Evolutionary conservation across 202 grass and related monocot species (phyloP).

Genomic region (Saccharum hybrid): DNA sequence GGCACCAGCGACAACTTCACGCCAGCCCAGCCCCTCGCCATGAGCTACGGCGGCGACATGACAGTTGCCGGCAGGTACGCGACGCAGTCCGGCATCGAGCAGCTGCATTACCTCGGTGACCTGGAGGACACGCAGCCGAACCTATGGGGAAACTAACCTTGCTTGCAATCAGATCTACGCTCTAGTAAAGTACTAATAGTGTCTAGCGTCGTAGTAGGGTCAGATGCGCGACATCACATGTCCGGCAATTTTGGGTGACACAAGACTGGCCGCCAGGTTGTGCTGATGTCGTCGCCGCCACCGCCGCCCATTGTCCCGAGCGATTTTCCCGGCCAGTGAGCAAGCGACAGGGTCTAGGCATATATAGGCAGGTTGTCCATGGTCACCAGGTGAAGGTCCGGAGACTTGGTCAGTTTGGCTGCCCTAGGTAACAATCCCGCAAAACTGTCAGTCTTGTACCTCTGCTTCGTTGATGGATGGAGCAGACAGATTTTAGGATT

Average conservation of each 20-base stretch:
- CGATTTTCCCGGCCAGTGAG: background rate
- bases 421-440: conserved; percentile 9
- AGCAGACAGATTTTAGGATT: background rate
- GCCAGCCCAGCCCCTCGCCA: background rate
- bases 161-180: background rate
- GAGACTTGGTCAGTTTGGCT: background rate
- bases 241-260: background rate
- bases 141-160: background rate
- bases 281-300: background rate
- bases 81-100: background rate
- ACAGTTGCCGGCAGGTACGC: background rate
- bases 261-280: background rate
- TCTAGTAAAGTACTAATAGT: background rate
- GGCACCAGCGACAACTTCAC: background rate
- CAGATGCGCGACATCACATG: background rate
- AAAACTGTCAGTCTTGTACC: background rate
- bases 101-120: conserved; percentile 23
- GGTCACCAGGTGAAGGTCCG: background rate
- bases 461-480: conserved; percentile 9
- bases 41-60: background rate
- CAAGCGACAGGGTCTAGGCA: background rate
- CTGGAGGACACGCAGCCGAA: background rate
- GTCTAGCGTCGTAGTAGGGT: background rate
- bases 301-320: background rate
- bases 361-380: background rate